Conservation (phyloP, 208 protist genomes). For the Crithidia bombi region DNA sequence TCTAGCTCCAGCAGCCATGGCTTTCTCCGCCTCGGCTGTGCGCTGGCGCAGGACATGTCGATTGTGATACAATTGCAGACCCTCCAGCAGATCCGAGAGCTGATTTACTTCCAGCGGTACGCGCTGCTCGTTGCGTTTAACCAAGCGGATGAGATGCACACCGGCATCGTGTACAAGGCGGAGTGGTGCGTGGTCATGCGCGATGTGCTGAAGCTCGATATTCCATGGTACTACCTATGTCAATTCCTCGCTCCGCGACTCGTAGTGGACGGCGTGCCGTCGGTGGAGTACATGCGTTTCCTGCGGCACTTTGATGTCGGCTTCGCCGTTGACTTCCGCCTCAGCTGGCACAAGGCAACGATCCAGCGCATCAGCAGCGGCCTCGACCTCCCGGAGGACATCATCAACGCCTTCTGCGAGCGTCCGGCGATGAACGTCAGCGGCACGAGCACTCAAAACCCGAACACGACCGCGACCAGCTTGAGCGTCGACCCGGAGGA, state of each 20-base stretch:
- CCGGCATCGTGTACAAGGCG: conserved; percentile 81
- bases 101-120: conserved; percentile 80
- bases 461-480: neutral
- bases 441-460: neutral
- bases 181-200: conserved; percentile 85
- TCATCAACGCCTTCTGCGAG: conserved; percentile 57
- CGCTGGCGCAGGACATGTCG: conserved; percentile 28
- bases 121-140: conserved; percentile 79
- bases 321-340: conserved; percentile 53
- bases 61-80: conserved; percentile 54
- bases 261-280: conserved; percentile 62
- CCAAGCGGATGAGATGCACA: conserved; percentile 62
- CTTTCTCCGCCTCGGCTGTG: neutral
- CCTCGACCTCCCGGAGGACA: conserved; percentile 74
- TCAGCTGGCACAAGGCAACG: conserved; percentile 51
- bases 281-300: conserved; percentile 84
- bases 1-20: conserved; percentile 2
- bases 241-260: conserved; percentile 65
- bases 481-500: neutral
- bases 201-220: conserved; percentile 66
- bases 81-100: conserved; percentile 61
- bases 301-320: conserved; percentile 61
- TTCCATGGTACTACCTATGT: conserved; percentile 89
- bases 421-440: conserved; percentile 13
- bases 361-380: conserved; percentile 56